Evolutionary conservation across 441 rosid species (phyloP).

Genomic region (Syzygium syzygioides): DNA sequence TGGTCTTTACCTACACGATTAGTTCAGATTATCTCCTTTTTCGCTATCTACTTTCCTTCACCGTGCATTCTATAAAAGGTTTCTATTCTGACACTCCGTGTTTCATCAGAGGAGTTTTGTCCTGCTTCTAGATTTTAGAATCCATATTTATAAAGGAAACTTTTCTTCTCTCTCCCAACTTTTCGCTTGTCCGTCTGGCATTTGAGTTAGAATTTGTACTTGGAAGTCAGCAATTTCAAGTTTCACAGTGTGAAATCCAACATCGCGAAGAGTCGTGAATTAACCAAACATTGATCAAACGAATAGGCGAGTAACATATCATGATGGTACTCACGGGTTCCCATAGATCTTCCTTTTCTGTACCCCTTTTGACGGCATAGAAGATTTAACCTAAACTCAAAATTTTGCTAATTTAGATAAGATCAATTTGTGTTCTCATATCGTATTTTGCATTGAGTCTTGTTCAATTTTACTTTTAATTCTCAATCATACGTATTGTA

Average conservation of each 20-base stretch:
- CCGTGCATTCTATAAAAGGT: background rate
- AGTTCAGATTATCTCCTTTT: background rate
- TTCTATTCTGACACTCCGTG: background rate
- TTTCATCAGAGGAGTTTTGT: background rate
- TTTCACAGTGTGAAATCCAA: background rate
- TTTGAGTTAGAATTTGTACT: background rate
- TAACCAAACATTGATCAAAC: background rate
- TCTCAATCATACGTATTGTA: background rate
- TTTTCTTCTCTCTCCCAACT: background rate
- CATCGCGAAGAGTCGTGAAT: background rate
- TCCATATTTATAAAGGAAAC: too few relatives aligned
- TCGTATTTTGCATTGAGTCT: background rate
- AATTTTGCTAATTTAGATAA: background rate
- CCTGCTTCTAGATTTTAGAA: background rate
- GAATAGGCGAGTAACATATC: background rate
- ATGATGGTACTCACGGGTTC: background rate
- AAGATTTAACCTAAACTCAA: background rate
- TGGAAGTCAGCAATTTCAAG: background rate
- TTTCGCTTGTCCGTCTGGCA: background rate
- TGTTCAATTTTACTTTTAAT: background rate
- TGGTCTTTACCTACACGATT: background rate
- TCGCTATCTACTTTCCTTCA: background rate
- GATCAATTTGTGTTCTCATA: background rate
- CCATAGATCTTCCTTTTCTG: too few relatives aligned
- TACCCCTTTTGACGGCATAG: background rate